Base-by-base conservation (phyloP, 2,329 filamentous ascomycete species). In the Neofusicoccum sp. region DNA sequence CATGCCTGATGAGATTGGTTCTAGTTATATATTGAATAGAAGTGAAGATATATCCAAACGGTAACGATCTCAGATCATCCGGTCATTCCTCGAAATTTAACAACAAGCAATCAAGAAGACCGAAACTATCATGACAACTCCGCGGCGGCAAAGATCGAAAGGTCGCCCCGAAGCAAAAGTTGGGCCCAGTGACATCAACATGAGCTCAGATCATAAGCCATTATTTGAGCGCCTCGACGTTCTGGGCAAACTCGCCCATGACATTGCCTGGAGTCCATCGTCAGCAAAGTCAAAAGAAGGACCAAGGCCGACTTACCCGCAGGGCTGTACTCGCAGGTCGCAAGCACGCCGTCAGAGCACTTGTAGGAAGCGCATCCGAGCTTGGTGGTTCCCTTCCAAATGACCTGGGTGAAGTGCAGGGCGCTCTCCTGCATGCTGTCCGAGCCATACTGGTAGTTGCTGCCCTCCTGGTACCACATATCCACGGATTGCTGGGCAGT, bases 381-480 rank as follows among this genome's bases (percentile, higher is more conserved):
- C 26, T 66, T 67, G 40, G 69, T 73, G 26, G 72, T 75, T 4
- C 56, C 63, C 66, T 75, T 75, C 73, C 73, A 76, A 36, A 76
- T 64, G 44, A 76, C 56, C 62, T 72, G 69, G 4, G 72, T 75
- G n/a, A 74, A 64, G 56, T 76, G 73, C 20, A 72, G 72, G 36
- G 70, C 51, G 38, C 28, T 24, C 51, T 41, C 43, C 3, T 36
- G 61, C 48, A 70, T 54, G 72, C 79, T 81, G 62, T 75, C 71
- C 66, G 80, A 61, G 65, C 86, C 88, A 70, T 89, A 95, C 31
- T 71, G 69, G 63, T 81, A 81, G 76, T 82, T 87, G 64, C 73
- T 71, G 68, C 89, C 80, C 76, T 96, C 92, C 69, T 84, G 84
- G 74, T 95, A 91, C 84, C 97, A 97, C 91, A 96, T 97, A 78